These are phyloP conservation scores for Botrytis paeoniae DNA, from an alignment of 2,329 filamentous ascomycete genomes.

Conservation along the genomic window DNA sequence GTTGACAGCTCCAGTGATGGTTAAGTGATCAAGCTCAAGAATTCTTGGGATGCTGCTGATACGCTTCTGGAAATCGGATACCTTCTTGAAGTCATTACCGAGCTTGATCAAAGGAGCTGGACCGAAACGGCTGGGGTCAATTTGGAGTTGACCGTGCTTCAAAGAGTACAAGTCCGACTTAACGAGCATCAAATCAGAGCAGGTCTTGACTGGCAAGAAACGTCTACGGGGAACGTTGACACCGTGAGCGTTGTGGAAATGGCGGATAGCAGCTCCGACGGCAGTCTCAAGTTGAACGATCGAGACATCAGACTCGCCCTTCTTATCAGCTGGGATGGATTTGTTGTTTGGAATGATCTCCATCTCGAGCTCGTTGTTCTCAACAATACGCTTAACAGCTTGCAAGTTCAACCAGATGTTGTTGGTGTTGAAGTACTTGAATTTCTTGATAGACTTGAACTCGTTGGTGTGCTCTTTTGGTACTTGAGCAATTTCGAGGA, in stretches of 20 bases:
- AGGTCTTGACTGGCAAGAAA: conserved; percentile 99
- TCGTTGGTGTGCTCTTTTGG: conserved; percentile 99
- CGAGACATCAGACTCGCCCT: conserved; percentile 96
- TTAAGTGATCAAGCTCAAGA: conserved; percentile 89
- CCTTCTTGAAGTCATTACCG: conserved; percentile 99
- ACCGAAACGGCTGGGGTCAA: conserved; percentile 94
- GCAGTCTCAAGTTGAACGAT: conserved; percentile 99
- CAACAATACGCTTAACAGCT: conserved; percentile 97
- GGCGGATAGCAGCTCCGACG: conserved; percentile 95
- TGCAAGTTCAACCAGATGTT: conserved; percentile 99
- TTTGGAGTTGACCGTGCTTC: conserved; percentile 96
- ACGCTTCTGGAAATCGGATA: conserved; percentile 90
- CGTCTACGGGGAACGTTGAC: conserved; percentile 97
- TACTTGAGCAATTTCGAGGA: conserved; percentile 98
- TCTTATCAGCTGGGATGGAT: conserved; percentile 97
- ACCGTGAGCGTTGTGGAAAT: conserved; percentile 98
- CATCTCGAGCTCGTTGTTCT: conserved; percentile 98
- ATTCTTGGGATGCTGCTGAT: conserved; percentile 88
- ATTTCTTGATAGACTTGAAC: conserved; percentile 99
- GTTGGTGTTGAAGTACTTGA: conserved; percentile 99
- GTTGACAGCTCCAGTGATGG: conserved; percentile 96
- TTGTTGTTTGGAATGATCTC: conserved; percentile 99
- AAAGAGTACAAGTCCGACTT: conserved; percentile 99
- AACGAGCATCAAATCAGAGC: conserved; percentile 98
- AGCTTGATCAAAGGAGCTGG: conserved; percentile 98